Base-by-base conservation (phyloP, 176 grass and related monocot species). In the Tillandsia fasciculata region DNA sequence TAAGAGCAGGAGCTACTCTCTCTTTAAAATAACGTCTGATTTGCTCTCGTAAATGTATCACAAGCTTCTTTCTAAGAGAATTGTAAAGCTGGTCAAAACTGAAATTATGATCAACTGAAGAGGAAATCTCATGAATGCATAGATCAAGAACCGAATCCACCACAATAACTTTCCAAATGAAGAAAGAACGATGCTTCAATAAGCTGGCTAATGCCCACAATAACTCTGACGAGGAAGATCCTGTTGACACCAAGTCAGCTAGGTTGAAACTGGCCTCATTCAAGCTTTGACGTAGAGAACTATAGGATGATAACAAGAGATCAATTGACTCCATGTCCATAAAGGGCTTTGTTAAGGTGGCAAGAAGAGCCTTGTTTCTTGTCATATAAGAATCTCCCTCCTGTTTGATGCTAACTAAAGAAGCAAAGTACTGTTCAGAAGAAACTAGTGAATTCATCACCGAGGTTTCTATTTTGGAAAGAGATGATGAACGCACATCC, bases 41-140 rank as follows among this genome's bases (percentile, higher is more conserved):
- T 76, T 85, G 83, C 66, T 96, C 85, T 74, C 87, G 81, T 66
- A 96, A 77, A 87, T 89, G 81, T 57, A 73, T 68, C 11, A 64
- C 70, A 63, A 92, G 71, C 81, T 96, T 96, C 77, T 88, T 96
- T 83, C 87, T 92, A 74, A 96, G 82, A 82, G 61, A 70, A 59
- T 29, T 86, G 14, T 74, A 87, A 80, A 96, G 86, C 78, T 96
- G 83, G 72, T 96, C 84, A 71, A 87, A 83, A 74, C 79, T 78
- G 78, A 87, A 73, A 68, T 64, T 87, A 69, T 89, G 81, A 71
- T 92, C 88, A 72, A 86, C 64, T 67, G 83, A 96, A 89, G 86
- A 88, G 65, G 93, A 96, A 75, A 92, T 85, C 49, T 92, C 93
- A 69, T 87, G 83, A 79, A 96, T 80, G 70, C 88, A 96, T 51